Evolutionary conservation across 768 basidiomycete species (phyloP), one percentile per base, ranked within the genome.

Genomic region (Boletus eberwhitei): DNA sequence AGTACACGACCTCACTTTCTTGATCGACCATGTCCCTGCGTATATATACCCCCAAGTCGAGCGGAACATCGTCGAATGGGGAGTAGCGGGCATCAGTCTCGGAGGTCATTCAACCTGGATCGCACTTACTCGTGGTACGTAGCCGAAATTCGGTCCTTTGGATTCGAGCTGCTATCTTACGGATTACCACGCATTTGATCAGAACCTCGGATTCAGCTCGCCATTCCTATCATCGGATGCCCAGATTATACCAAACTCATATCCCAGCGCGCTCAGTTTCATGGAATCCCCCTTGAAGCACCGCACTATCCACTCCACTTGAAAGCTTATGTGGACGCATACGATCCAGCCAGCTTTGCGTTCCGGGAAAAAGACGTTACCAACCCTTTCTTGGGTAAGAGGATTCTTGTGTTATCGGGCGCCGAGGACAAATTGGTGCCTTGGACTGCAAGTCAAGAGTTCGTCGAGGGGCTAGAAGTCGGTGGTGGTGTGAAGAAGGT

Each of bases 41-140:
- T 87, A 86, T 64, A 68, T 95, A 9, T 95, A 86, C 64, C 90
- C 92, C 0, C 59, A 71, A 13, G 83, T 73, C 12, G 85, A 91
- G 59, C 76, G 81, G 26, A 66, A 63, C 14, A 78, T 95, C 36
- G 76, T 72, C 7, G 77, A 82, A 52, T 97, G 87, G 86, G 83
- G 83, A 12, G 75, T 88, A 4, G 79, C 82, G 0, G 93, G 93
- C 0, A 77, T 87, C 60, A 90, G 87, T 56, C 80, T 97, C 1
- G 93, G 93, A 1, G 93, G 92, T 0, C 92, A 97, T 66, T 79
- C 90, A 0, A 77, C 88, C 0, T 95, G 93, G 92, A 77, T 88
- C 31, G 74, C 78, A 2, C 77, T 91, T 35, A 64, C 79, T 21
- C 73, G 74, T 58, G 79, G 79, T 74, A 65, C 16, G 66, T 46